A percentile compares a stretch with the other conserved stretches of the same genome.
These are phyloP conservation scores for Chytriomyces confervae DNA, from an alignment of 192 early-diverging fungal genomes.

Conservation along the genomic window DNA sequence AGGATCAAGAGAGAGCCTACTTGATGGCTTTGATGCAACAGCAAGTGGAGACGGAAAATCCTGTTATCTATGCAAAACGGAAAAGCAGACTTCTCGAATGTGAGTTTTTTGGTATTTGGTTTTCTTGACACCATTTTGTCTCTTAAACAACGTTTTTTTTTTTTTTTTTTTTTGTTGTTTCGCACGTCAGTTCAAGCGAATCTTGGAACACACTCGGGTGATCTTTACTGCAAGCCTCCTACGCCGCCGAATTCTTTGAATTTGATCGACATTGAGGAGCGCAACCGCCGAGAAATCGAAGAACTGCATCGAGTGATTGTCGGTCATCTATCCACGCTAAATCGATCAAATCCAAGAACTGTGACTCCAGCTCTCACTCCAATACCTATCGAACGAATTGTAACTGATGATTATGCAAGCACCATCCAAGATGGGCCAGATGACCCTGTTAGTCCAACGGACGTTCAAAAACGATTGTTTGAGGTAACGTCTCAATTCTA, in stretches of 20 bases:
- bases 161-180: background rate
- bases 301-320: background rate
- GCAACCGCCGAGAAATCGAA: background rate
- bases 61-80: background rate
- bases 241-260: background rate
- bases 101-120: background rate
- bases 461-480: background rate
- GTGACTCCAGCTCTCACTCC: no score
- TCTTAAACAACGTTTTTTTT: background rate
- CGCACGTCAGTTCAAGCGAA: background rate
- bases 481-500: background rate
- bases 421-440: background rate
- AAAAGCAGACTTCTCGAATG: no score
- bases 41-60: background rate
- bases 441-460: background rate
- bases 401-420: no score
- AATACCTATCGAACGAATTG: no score
- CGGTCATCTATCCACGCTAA: background rate
- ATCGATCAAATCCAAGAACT: no score
- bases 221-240: background rate
- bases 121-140: background rate
- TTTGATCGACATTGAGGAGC: background rate
- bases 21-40: background rate
- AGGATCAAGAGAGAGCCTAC: background rate
- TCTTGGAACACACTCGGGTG: background rate